Percentiles rank a stretch among this genome's conserved stretches.
These are phyloP conservation scores for Fusarium nurragi DNA, from an alignment of 2,329 filamentous ascomycete genomes.

Conservation along the genomic window DNA sequence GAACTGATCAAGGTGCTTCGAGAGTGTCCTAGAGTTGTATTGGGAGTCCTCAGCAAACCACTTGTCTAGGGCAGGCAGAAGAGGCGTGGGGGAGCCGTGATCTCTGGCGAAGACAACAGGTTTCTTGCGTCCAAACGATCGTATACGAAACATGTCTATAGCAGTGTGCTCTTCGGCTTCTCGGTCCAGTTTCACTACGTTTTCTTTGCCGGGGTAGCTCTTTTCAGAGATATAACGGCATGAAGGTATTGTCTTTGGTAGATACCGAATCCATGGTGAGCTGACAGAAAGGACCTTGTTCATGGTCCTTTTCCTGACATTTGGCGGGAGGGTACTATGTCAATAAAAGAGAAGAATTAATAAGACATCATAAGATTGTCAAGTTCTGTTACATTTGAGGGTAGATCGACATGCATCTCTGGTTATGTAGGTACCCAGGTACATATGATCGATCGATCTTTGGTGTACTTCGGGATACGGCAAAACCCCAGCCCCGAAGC, in stretches of 20 bases:
- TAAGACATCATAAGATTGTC: background rate
- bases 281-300: background rate
- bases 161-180: constrained; percentile 30
- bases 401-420: constrained; percentile 12
- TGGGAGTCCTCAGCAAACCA: constrained; percentile 62
- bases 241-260: constrained; percentile 16
- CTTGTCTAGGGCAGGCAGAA: constrained; percentile 62
- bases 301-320: constrained; percentile 17
- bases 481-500: constrained; percentile 39
- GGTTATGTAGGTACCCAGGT: background rate
- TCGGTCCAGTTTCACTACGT: background rate
- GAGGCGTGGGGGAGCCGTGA: constrained; percentile 47
- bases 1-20: constrained; percentile 46
- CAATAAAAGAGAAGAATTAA: background rate
- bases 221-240: constrained; percentile 1
- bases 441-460: background rate
- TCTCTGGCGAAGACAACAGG: constrained; percentile 62
- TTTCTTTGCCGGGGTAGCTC: background rate
- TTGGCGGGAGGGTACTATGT: background rate
- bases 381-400: background rate
- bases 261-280: constrained; percentile 30
- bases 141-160: constrained; percentile 60
- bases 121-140: constrained; percentile 61
- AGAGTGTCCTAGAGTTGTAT: constrained; percentile 32
- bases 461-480: constrained; percentile 33